Percentiles rank a stretch among this genome's conserved stretches.
phyloP scores from a whole-genome alignment of 225 moss, liverwort and hornwort species.

The Neckera pumila region DNA sequence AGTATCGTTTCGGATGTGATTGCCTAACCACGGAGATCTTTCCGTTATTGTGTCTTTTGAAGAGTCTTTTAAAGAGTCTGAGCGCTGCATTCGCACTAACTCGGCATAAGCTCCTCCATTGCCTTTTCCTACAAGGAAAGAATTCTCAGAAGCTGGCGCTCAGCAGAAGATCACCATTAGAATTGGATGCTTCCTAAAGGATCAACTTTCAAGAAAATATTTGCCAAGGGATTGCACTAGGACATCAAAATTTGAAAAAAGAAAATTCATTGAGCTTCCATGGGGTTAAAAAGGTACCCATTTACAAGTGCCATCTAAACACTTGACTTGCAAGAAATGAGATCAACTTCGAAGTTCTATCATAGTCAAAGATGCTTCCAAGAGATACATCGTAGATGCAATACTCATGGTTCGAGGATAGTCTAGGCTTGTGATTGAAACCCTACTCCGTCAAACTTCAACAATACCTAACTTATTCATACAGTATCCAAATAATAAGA shows the following conservation, averaged over 20 bases:
- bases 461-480: neutral
- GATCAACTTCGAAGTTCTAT: neutral
- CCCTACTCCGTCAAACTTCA: neutral
- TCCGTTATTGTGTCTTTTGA: constrained; percentile 1
- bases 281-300: neutral
- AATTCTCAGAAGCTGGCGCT: neutral
- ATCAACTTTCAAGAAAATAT: too few relatives aligned
- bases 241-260: neutral
- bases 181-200: neutral
- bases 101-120: constrained; percentile 25
- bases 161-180: neutral
- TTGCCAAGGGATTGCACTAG: neutral
- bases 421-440: neutral
- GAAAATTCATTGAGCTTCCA: neutral
- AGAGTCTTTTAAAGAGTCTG: neutral
- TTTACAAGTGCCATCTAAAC: neutral
- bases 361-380: neutral
- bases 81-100: constrained; percentile 33
- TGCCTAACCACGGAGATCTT: neutral
- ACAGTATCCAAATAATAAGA: neutral
- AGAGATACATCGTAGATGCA: neutral
- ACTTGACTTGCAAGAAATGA: neutral
- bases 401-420: neutral
- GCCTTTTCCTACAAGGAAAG: constrained; percentile 15
- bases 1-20: constrained; percentile 5